Percentiles rank a stretch among this genome's conserved stretches.
Evolutionary conservation across 2,329 filamentous ascomycete species (phyloP).

Genomic region (Ophiocordyceps polyrhachis-furcata): DNA sequence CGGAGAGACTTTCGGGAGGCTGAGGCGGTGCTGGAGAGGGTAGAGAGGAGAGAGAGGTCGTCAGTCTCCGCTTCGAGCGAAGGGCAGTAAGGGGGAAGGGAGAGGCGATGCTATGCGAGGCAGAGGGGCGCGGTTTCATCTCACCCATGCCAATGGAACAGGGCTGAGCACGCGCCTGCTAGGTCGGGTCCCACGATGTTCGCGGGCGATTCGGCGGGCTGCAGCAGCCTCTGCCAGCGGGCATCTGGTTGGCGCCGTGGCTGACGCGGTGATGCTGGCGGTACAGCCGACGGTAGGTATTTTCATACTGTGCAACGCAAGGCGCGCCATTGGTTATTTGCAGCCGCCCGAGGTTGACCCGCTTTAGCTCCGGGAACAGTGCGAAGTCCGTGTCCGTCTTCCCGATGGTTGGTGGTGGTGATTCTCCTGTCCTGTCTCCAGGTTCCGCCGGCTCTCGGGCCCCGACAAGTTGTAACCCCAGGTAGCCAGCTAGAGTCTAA

Average conservation of each 20-base stretch:
- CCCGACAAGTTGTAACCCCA: too few relatives aligned
- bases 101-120: neutral
- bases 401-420: too few relatives aligned
- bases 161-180: neutral
- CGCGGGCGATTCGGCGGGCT: neutral
- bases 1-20: slow-evolving; percentile 31
- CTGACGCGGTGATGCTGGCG: neutral
- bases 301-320: too few relatives aligned
- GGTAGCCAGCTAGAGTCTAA: too few relatives aligned
- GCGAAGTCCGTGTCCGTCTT: too few relatives aligned
- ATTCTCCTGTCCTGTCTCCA: too few relatives aligned
- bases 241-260: neutral
- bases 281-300: too few relatives aligned
- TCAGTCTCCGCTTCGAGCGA: neutral
- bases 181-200: neutral
- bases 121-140: neutral
- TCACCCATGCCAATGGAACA: neutral
- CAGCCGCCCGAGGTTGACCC: too few relatives aligned
- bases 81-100: neutral
- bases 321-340: too few relatives aligned
- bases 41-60: neutral
- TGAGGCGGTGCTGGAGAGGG: slow-evolving; percentile 36
- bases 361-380: too few relatives aligned
- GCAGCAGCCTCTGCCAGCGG: neutral
- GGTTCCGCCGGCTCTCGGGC: too few relatives aligned